Conservation (phyloP, 148 eudicot species). For the Rhododendron simsii region DNA sequence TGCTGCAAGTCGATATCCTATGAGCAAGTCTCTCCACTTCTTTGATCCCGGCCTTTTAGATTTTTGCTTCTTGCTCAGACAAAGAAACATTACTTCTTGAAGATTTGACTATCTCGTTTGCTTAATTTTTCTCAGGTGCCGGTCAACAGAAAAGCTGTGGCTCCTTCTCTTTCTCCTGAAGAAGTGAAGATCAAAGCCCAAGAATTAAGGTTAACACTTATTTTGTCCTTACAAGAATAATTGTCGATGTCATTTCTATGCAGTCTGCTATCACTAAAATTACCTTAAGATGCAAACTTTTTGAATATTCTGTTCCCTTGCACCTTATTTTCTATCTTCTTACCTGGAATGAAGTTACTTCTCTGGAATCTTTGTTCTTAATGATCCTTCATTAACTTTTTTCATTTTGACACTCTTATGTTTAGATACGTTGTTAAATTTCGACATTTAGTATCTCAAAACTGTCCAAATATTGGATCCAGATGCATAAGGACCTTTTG, state of each 20-base stretch:
- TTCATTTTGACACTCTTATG: neutral
- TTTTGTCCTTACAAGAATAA: neutral
- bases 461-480: neutral
- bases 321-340: neutral
- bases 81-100: neutral
- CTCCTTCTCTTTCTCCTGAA: slow-evolving; percentile 82
- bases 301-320: neutral
- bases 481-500: neutral
- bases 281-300: neutral
- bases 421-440: neutral
- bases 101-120: neutral
- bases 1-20: neutral
- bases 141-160: slow-evolving; percentile 43
- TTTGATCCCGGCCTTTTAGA: neutral
- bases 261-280: neutral
- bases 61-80: neutral
- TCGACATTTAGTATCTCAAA: neutral
- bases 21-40: neutral
- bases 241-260: neutral
- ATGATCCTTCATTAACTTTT: neutral
- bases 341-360: neutral
- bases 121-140: slow-evolving; percentile 50
- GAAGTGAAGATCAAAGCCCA: slow-evolving; percentile 72
- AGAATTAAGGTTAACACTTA: slow-evolving; percentile 59
- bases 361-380: neutral